A percentile compares a stretch with the other conserved stretches of the same genome.
Evolutionary conservation across 176 grass and related monocot genomes (phyloP).

Genomic region (Oryza australiensis): DNA sequence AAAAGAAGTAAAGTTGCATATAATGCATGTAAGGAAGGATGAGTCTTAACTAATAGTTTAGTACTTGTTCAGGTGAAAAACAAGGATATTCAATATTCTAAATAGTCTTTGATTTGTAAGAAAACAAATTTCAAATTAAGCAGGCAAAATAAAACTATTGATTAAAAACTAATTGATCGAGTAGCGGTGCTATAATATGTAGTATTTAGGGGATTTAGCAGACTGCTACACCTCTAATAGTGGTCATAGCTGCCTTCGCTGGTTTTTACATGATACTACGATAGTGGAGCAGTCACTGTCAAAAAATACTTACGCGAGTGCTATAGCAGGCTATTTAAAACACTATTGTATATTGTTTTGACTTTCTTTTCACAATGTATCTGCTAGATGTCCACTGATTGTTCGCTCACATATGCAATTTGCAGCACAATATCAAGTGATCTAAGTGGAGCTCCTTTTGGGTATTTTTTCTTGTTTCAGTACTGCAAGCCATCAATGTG

Average conservation of each 20-base stretch:
- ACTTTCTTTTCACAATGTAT: not conserved
- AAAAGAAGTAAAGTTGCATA: not conserved
- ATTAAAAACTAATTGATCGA: not conserved
- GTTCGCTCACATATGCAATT: not conserved
- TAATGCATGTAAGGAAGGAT: no score
- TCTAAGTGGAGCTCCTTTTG: constrained; percentile 81
- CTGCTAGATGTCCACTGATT: not conserved
- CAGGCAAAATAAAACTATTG: not conserved
- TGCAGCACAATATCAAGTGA: constrained; percentile 92
- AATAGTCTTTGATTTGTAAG: not conserved
- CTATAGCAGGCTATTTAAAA: not conserved
- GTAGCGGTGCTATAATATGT: not conserved
- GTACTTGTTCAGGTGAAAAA: not conserved
- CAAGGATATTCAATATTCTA: no score
- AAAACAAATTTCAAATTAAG: not conserved
- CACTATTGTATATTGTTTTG: not conserved
- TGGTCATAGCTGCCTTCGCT: not conserved
- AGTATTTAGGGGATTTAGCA: not conserved
- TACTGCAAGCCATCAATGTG: not conserved
- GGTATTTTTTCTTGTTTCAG: constrained; percentile 47
- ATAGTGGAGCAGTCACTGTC: not conserved
- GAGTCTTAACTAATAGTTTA: not conserved
- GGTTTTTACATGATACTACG: no score
- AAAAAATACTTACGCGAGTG: not conserved
- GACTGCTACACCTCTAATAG: not conserved